Conservation (phyloP, 177 flowering plant species). For the Vitis hybrid region DNA sequence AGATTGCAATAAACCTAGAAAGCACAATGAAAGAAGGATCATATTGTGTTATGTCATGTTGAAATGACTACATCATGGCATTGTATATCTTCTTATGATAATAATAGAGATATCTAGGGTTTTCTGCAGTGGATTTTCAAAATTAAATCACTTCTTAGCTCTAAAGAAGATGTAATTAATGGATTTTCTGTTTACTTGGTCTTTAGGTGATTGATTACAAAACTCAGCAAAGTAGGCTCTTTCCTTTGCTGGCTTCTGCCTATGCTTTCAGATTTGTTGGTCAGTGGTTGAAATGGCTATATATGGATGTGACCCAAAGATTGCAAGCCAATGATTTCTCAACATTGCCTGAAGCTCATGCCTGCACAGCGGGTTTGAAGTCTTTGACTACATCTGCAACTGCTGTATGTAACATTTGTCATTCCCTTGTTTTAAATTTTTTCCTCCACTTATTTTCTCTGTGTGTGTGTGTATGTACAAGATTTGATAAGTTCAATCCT, state of each 20-base stretch:
- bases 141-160: background rate
- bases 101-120: background rate
- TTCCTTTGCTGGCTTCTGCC: slow-evolving; percentile 95
- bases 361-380: slow-evolving; percentile 99
- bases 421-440: no score
- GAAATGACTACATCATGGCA: no score
- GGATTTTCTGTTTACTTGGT: slow-evolving; percentile 10
- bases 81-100: background rate
- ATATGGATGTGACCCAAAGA: slow-evolving; percentile 87
- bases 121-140: background rate
- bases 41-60: no score
- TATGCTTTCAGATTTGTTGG: slow-evolving; percentile 97
- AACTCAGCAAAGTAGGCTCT: slow-evolving; percentile 96
- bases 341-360: slow-evolving; percentile 98
- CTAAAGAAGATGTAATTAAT: background rate
- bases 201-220: slow-evolving; percentile 96
- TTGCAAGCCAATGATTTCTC: slow-evolving; percentile 85
- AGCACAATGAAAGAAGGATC: no score
- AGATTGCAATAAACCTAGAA: no score
- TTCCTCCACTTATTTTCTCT: no score
- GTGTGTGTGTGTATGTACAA: no score
- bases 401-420: slow-evolving; percentile 60
- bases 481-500: no score
- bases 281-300: slow-evolving; percentile 94
- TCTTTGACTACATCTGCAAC: slow-evolving; percentile 90